Evolutionary conservation across 257 asterid species (phyloP), one percentile per base, ranked within the genome.

Genomic region (Euphrasia confusa): DNA sequence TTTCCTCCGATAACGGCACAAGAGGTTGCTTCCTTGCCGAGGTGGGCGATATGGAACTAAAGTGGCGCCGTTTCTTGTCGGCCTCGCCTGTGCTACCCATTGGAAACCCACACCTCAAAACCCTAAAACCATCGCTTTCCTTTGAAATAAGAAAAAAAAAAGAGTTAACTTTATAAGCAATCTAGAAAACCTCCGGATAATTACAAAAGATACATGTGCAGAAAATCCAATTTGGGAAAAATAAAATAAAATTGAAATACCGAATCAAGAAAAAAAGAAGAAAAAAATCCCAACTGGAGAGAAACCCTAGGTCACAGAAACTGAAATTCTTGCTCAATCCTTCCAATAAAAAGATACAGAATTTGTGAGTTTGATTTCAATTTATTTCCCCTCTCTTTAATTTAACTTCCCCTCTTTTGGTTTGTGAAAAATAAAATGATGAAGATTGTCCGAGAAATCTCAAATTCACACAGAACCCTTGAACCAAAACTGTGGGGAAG

Each of bases 31-130:
- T 86, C 83, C 80, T 89, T 64, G 81, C 81, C 50, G 77, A 76
- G 50, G 89, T 79, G 52, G 90, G 95, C 40, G 96, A 86, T 69
- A 86, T 21, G 59, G 96, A 72, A 73, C 83, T 83, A 49, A 84
- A 67, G 72, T 81, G 93, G 9, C 96, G 93, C 27, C 96, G 81
- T 52, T 86, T 89, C 67, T 78, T 79, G 68, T 89, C 95, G 45
- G 90, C 80, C 60, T 89, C 96, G 28, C 88, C 92, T 56, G 95
- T 83, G 78, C 96, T 86, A 68, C 86, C 96, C 95, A 89, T 86
- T 56, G 28, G 48, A 61, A 69, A 63, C 73, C 79, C 72, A n/a
- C 70, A 77, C 71, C 73, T 71, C 81, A 74, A 78, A 80, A 75
- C 79, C 86, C 87, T 72, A 71, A 28, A 74, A 68, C 58, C 78